Evolutionary conservation across 2,329 filamentous ascomycete species (phyloP), one percentile per base, ranked within the genome.

Genomic region (Geoglossum cookeanum): DNA sequence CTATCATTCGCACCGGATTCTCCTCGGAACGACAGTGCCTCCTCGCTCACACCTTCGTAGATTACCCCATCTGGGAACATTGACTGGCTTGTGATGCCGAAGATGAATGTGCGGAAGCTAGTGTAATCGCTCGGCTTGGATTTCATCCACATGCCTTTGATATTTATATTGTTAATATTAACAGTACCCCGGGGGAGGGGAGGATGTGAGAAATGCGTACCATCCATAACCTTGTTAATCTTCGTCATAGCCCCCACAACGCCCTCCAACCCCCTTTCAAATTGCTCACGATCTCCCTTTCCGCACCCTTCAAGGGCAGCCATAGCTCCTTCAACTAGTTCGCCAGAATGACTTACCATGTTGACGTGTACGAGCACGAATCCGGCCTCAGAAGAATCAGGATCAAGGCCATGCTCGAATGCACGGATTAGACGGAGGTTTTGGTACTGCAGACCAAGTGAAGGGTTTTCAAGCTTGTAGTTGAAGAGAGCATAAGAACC

Each of bases 311-410:
- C 77, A 29, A 94, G 75, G 55, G 84, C 78, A 55, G 80, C 75
- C 52, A 87, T 76, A 3, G 82, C 79, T 35, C 87, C 87, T 47
- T 79, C 77, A 52, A 96, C 81, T 1, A 97, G 75, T 0, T 81
- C 79, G 0, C 84, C 84, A 0, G 89, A 90, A 69, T 94, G 81
- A 67, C 83, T 83, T 55, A 95, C 91, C 90, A 96, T 97, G 70
- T 94, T 88, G 55, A 97, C 83, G 69, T 96, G 91, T 3, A 92
- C 90, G 11, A 96, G 78, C n/a, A 96, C 88, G 68, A 97, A 96
- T 55, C 91, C 91, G 0, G 91, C 91, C 69, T 96, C 91, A 6
- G 89, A 95, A 2, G 87, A 94, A 35, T 77, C 78, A 0, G 86
- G 86, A 68, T 96, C 86, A 7, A 95, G 80, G 13, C 91, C 91